Evolutionary conservation across 2,329 filamentous ascomycete species (phyloP).

Genomic region (Sodiomyces alkalinus): DNA sequence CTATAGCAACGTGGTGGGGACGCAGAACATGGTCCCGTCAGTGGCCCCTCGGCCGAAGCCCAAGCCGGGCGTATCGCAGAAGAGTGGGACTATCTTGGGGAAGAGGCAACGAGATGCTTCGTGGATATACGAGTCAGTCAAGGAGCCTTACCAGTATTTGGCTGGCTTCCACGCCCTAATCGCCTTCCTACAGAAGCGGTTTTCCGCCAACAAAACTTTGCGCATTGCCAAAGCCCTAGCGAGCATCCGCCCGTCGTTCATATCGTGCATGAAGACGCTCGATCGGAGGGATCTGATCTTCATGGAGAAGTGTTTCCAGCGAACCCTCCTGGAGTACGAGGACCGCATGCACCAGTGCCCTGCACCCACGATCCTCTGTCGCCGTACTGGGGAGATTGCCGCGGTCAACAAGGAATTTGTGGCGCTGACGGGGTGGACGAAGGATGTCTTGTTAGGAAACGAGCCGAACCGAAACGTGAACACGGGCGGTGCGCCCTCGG

Average conservation of each 20-base stretch:
- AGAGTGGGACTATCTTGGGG: constrained; percentile 30
- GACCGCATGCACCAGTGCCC: constrained; percentile 80
- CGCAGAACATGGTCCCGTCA: constrained; percentile 13
- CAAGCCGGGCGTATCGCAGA: constrained; percentile 25
- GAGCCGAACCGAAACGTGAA: constrained; percentile 82
- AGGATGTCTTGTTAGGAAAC: constrained; percentile 75
- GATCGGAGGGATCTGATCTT: constrained; percentile 83
- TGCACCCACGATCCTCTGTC: constrained; percentile 81
- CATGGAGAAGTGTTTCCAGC: constrained; percentile 94
- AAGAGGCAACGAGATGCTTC: constrained; percentile 60
- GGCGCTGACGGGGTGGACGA: constrained; percentile 89
- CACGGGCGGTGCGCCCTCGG: constrained; percentile 37
- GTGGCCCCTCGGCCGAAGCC: constrained; percentile 23
- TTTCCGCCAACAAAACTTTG: constrained; percentile 60
- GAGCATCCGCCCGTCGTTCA: constrained; percentile 83
- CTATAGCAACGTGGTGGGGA: constrained; percentile 6
- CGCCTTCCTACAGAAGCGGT: constrained; percentile 62
- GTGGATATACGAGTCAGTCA: constrained; percentile 76
- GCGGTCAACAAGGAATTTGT: constrained; percentile 93
- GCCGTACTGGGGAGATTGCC: constrained; percentile 87
- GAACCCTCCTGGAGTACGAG: constrained; percentile 83
- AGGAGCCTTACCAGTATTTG: constrained; percentile 83
- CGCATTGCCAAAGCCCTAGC: constrained; percentile 78
- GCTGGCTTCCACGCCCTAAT: constrained; percentile 81
- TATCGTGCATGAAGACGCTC: constrained; percentile 79